Evolutionary conservation across 768 basidiomycete genomes (phyloP).

Genomic region (Rhizopogon salebrosus): DNA sequence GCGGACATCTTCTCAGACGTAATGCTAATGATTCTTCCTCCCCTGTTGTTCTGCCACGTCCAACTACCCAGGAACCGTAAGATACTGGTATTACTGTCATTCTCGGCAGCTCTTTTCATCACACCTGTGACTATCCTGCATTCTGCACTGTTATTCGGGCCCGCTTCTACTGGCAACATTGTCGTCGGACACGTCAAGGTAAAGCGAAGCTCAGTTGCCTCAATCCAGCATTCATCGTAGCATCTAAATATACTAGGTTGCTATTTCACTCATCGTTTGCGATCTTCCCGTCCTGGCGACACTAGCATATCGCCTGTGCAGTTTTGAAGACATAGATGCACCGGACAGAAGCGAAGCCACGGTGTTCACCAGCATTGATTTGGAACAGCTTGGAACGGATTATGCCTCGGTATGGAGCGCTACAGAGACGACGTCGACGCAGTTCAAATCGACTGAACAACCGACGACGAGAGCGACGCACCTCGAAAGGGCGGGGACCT

Average conservation of each 20-base stretch:
- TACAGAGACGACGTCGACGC: not conserved
- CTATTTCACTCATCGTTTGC: conserved; percentile 14
- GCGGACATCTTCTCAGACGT: conserved; percentile 18
- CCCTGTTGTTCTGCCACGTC: conserved; percentile 13
- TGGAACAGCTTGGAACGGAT: not conserved
- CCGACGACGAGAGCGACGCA: not conserved
- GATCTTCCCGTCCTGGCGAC: conserved; percentile 16
- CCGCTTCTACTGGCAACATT: conserved; percentile 10
- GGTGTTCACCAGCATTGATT: conserved; percentile 14
- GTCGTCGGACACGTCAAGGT: conserved; percentile 20
- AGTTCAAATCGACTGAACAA: not conserved
- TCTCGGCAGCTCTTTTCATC: conserved; percentile 18
- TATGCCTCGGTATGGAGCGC: not conserved
- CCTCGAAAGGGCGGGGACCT: not conserved
- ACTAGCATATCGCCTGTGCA: conserved; percentile 10
- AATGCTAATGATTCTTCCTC: conserved; percentile 16
- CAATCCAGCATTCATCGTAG: conserved; percentile 1
- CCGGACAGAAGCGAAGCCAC: not conserved
- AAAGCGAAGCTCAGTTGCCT: not conserved
- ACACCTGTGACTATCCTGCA: conserved; percentile 15
- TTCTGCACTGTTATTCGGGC: conserved; percentile 3
- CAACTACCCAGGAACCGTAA: conserved; percentile 11
- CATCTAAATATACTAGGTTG: conserved; percentile 8
- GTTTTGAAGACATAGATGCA: not conserved
- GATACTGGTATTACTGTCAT: conserved; percentile 12